phyloP scores from a whole-genome alignment of 345 rosid genomes.

The Euphorbia pulcherrima region DNA sequence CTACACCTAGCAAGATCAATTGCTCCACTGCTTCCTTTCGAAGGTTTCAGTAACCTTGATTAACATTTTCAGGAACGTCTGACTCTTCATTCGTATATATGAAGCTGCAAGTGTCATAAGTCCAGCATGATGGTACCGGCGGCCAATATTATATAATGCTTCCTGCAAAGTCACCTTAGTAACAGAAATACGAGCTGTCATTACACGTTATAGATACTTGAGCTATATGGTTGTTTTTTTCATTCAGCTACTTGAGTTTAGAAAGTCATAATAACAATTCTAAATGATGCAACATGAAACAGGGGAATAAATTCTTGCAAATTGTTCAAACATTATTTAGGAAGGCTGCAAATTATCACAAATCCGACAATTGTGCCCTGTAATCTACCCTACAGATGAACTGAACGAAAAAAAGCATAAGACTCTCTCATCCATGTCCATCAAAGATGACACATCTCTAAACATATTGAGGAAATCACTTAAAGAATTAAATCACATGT shows the following conservation, averaged over 20 bases:
- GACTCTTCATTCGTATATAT: slow-evolving; percentile 40
- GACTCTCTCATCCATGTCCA: too few species aligned
- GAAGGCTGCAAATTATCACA: too few species aligned
- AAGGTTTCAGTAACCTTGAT: slow-evolving; percentile 51
- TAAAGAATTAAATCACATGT: background rate
- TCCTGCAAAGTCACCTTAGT: slow-evolving; percentile 37
- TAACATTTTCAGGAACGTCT: slow-evolving; percentile 24
- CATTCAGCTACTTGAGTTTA: too few species aligned
- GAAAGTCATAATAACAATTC: too few species aligned
- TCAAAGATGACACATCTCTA: too few species aligned
- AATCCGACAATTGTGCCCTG: too few species aligned
- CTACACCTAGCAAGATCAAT: slow-evolving; percentile 57
- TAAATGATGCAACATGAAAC: too few species aligned
- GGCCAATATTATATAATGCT: slow-evolving; percentile 59
- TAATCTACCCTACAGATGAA: too few species aligned
- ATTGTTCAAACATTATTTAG: too few species aligned
- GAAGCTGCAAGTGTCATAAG: slow-evolving; percentile 59
- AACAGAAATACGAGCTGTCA: background rate
- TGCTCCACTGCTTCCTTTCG: slow-evolving; percentile 71
- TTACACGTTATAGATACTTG: background rate
- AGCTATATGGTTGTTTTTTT: background rate
- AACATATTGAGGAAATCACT: too few species aligned
- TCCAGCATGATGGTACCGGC: slow-evolving; percentile 80
- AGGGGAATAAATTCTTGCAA: too few species aligned
- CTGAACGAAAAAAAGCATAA: too few species aligned